Base-by-base conservation (phyloP, 495 filamentous ascomycete genomes). In the Evernia prunastri region DNA sequence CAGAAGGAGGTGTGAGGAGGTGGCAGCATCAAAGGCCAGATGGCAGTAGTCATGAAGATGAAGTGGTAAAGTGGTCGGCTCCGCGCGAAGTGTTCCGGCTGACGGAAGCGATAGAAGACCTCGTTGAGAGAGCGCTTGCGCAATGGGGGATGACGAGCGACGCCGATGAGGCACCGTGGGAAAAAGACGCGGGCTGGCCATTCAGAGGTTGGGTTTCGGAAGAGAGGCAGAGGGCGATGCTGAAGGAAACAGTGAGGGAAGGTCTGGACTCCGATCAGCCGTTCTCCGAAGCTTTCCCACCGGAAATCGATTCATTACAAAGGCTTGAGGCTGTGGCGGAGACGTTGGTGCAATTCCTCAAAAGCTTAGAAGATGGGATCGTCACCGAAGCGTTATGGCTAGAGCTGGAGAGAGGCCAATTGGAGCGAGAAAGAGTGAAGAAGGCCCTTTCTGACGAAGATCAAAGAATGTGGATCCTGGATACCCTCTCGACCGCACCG, bases 41-140 rank as follows among this genome's bases (percentile, higher is more conserved):
- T 73, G 69, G 74, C 73, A 62, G 74, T 78, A 71, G 72, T 79
- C 63, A 66, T 79, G 49, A 72, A 77, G 68, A 76, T 75, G 29
- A 74, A 79, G 63, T 72, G 72, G 81, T 86, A 65, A 80, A 81
- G 67, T 82, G 86, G 68, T 89, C 87, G 40, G 87, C 89, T 15
- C 92, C 94, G 1, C 82, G 87, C 43, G 92, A 96, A 68, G 81
- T 97, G 39, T 95, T 96, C 75, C 85, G 85, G 70, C 82, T 98
- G 67, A 97, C 91, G 15, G 89, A 95, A 68, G 83, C 86, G 4
- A 81, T 96, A 67, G 91, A 93, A 67, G 80, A 81, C 56, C 77
- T 96, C 51, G 81, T 81, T 5, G 88, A 92, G 64, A 83, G 90
- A 15, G 85, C 82, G 6, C 72, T 91, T 33, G 93, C 92, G 8